Evolutionary conservation across 257 asterid genomes (phyloP), one percentile per base, ranked within the genome.

Genomic region (Linaria vulgaris): DNA sequence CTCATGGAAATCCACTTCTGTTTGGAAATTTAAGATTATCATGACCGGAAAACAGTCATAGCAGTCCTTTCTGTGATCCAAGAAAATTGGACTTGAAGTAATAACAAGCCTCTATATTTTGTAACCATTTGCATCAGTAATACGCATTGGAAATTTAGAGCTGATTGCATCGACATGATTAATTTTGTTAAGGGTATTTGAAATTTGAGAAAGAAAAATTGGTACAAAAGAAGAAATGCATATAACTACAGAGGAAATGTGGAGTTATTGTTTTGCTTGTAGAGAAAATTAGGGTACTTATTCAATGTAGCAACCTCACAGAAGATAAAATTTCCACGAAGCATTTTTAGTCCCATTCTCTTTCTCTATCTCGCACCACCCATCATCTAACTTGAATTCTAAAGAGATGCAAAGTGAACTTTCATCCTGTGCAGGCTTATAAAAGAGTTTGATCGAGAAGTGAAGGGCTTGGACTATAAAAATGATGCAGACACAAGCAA

Each of bases 381-480:
- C 59, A 17, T 52, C 41, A 4, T 4, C 41, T 34, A 8, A 34
- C 34, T 2, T 34, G 41, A 34, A 3, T 34, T 34, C 41, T 34
- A 4, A 8, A 4, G 10, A 34, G 41, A 1, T 7, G 9, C 10
- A 34, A 34, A 9, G 55, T 71, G 11, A 50, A 61, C 19, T 57
- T 63, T 56, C n/a, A 67, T 63, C 17, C 9, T 62, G 59, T 65
- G 71, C 83, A 91, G 98, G 89, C 94, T 88, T 65, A 85, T 91
- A 69, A 88, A 88, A 81, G 98, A 88, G 44, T 91, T 86, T 70
- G 97, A 86, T 72, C 76, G 88, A 70, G 97, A 85, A 78, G 20
- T 80, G 54, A 92, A 89, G 76, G 88, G 85, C 39, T 62, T 69
- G 53, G 97, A 87, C 63, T 85, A 78, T 76, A 85, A 83, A 81